These are phyloP conservation scores for Diaporthe australafricana DNA, from an alignment of 2,329 filamentous ascomycete species.

Conservation along the genomic window DNA sequence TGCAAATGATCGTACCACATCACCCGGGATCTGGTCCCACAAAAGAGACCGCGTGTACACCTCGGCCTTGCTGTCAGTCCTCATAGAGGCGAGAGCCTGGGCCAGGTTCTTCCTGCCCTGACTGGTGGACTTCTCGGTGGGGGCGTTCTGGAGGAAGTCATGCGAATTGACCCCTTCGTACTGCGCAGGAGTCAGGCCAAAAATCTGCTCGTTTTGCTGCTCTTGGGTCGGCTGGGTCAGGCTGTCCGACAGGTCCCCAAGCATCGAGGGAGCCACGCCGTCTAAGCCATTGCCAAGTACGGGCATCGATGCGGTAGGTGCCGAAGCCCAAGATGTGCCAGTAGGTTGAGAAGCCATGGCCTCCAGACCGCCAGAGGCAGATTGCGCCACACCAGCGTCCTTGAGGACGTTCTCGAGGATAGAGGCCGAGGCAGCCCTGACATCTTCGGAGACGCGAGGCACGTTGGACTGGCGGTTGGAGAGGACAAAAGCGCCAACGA, in stretches of 20 bases:
- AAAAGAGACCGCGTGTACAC: conserved; percentile 93
- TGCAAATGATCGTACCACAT: conserved; percentile 92
- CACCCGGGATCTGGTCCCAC: conserved; percentile 92
- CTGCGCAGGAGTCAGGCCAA: conserved; percentile 85
- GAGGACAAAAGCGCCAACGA: conserved; percentile 95
- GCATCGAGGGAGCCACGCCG: conserved; percentile 67
- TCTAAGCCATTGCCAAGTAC: conserved; percentile 58
- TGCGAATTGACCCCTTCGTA: conserved; percentile 87
- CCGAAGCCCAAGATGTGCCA: conserved; percentile 59
- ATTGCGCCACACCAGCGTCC: conserved; percentile 74
- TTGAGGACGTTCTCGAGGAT: conserved; percentile 86
- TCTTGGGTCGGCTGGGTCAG: conserved; percentile 83
- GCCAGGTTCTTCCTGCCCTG: conserved; percentile 80
- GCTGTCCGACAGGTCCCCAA: conserved; percentile 75
- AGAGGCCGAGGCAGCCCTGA: conserved; percentile 81
- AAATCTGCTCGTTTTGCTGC: conserved; percentile 89
- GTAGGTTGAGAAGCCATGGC: conserved; percentile 65
- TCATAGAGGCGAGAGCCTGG: conserved; percentile 84
- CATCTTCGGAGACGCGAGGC: conserved; percentile 82
- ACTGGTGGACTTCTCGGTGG: conserved; percentile 64
- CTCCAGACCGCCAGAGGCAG: conserved; percentile 54
- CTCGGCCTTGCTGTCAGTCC: conserved; percentile 80
- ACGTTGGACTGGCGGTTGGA: conserved; percentile 85
- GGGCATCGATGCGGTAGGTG: conserved; percentile 51
- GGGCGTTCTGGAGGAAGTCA: conserved; percentile 73